phyloP scores from a whole-genome alignment of 2,329 filamentous ascomycete species.

The Epichloe scottii region DNA sequence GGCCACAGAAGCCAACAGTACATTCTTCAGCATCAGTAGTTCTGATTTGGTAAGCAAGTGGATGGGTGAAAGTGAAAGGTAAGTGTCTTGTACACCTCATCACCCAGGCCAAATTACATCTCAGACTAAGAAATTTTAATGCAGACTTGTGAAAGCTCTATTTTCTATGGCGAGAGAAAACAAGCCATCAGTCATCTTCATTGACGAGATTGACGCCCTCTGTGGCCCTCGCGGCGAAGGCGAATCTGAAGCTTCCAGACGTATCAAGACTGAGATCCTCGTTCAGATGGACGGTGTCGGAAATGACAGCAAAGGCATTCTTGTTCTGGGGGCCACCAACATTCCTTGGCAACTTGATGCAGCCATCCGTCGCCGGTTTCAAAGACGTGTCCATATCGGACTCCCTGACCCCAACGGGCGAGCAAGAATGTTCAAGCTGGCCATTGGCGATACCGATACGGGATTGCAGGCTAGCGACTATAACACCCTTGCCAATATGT shows the following conservation, averaged over 20 bases:
- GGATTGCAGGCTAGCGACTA: slow-evolving; percentile 69
- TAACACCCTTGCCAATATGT: slow-evolving; percentile 63
- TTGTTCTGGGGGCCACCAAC: slow-evolving; percentile 93
- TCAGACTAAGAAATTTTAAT: slow-evolving; percentile 15
- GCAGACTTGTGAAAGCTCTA: slow-evolving; percentile 82
- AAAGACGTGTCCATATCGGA: slow-evolving; percentile 89
- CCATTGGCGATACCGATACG: slow-evolving; percentile 86
- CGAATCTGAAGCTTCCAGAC: slow-evolving; percentile 90
- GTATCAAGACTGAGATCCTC: slow-evolving; percentile 96
- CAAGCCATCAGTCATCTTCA: slow-evolving; percentile 96
- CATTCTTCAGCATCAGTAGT: slow-evolving; percentile 97
- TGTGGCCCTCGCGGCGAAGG: slow-evolving; percentile 88
- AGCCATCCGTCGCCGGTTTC: slow-evolving; percentile 90
- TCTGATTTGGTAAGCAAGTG: slow-evolving; percentile 97
- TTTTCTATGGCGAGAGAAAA: slow-evolving; percentile 98
- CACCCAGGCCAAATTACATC: background rate
- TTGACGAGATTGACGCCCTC: slow-evolving; percentile 93
- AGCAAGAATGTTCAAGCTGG: slow-evolving; percentile 89
- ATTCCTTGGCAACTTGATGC: slow-evolving; percentile 98
- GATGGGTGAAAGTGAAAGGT: slow-evolving; percentile 99
- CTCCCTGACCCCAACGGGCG: slow-evolving; percentile 78
- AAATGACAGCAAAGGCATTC: slow-evolving; percentile 83
- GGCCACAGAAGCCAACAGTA: slow-evolving; percentile 95
- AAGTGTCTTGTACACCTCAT: slow-evolving; percentile 10
- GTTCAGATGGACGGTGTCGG: slow-evolving; percentile 99